These are phyloP conservation scores for Solanum commersonii DNA, from an alignment of 257 asterid genomes.

Conservation along the genomic window DNA sequence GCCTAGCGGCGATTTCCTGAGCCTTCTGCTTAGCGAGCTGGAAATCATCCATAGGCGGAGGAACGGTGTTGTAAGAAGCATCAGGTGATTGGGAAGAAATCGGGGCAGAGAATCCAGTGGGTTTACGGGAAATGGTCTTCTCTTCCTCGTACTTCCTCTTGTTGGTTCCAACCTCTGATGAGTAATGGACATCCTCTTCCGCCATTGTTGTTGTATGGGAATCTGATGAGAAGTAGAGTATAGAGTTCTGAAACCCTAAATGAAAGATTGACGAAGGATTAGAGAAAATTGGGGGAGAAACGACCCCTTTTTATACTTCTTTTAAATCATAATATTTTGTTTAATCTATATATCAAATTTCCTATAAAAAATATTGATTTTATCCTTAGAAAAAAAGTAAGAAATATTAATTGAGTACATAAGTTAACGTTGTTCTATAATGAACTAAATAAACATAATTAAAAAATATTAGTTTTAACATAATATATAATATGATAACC, in stretches of 20 bases:
- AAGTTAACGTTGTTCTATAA: no score
- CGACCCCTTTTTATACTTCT: background rate
- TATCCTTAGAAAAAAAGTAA: no score
- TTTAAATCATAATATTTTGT: no score
- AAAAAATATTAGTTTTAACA: no score
- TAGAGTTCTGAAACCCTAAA: background rate
- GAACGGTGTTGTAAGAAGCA: conserved; percentile 55
- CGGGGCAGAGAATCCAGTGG: conserved; percentile 67
- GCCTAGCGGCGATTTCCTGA: conserved; percentile 83
- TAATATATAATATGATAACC: no score
- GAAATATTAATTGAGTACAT: no score
- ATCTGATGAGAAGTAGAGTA: background rate
- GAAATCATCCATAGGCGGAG: conserved; percentile 70
- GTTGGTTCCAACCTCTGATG: background rate
- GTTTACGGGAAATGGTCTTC: conserved; percentile 53
- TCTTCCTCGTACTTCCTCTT: conserved; percentile 57
- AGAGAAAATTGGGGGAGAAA: background rate
- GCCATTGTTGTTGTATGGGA: conserved; percentile 6
- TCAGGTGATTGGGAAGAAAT: conserved; percentile 38
- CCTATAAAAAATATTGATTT: no score
- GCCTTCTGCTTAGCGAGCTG: conserved; percentile 88
- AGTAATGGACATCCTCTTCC: conserved; percentile 2
- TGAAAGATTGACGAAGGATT: background rate
- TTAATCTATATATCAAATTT: no score
- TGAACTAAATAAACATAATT: no score